A percentile compares a stretch with the other conserved stretches of the same genome.
Conservation (phyloP, 2,329 filamentous ascomycete species). For the Periconia macrospinosa region DNA sequence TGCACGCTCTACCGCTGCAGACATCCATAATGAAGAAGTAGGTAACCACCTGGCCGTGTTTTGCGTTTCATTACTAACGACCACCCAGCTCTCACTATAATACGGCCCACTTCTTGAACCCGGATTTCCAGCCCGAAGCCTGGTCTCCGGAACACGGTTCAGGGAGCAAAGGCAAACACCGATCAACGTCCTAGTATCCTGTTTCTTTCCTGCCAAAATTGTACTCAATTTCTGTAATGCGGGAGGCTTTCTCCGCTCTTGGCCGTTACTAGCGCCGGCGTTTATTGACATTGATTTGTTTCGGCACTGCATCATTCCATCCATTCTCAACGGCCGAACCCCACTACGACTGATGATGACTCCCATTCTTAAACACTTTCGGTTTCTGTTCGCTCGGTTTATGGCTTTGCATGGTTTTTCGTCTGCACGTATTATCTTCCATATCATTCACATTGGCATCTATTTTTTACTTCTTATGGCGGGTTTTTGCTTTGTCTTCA, state of each 20-base stretch:
- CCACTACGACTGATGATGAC: slow-evolving; percentile 39
- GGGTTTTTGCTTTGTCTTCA: slow-evolving; percentile 19
- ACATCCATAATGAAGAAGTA: slow-evolving; percentile 55
- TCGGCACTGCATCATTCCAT: slow-evolving; percentile 27
- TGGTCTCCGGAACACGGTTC: slow-evolving; percentile 54
- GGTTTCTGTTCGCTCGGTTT: slow-evolving; percentile 33
- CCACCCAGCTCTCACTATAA: slow-evolving; percentile 54
- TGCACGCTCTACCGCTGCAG: slow-evolving; percentile 46
- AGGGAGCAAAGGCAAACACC: slow-evolving; percentile 40
- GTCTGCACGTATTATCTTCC: slow-evolving; percentile 9
- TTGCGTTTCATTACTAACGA: slow-evolving; percentile 14
- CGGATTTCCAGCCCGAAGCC: slow-evolving; percentile 56
- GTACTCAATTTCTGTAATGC: slow-evolving; percentile 19
- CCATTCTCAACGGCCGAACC: slow-evolving; percentile 27
- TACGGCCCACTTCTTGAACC: slow-evolving; percentile 55
- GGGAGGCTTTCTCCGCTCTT: slow-evolving; percentile 36
- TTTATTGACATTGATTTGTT: slow-evolving; percentile 35
- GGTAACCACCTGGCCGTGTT: slow-evolving; percentile 15
- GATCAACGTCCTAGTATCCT: slow-evolving; percentile 37
- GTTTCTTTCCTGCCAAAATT: slow-evolving; percentile 13
- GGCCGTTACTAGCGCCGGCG: slow-evolving; percentile 42
- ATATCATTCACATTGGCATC: slow-evolving; percentile 22
- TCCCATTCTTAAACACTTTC: slow-evolving; percentile 40
- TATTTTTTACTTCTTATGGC: slow-evolving; percentile 21
- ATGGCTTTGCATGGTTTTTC: slow-evolving; percentile 21